Conservation (phyloP, 2,329 filamentous ascomycete genomes). For the Phialophora expanda region DNA sequence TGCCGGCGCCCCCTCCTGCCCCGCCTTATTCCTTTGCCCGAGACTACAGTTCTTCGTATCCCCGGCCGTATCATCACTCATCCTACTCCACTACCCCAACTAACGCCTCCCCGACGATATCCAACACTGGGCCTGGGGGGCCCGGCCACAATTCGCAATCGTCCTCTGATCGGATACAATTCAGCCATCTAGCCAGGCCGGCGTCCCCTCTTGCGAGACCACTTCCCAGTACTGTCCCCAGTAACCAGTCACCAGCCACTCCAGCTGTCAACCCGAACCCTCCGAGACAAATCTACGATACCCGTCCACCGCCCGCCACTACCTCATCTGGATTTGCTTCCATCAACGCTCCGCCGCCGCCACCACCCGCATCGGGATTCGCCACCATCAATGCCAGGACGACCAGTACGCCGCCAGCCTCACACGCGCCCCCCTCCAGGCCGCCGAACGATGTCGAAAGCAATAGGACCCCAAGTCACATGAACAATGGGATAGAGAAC, state of each 20-base stretch:
- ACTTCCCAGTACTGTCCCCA: constrained; percentile 19
- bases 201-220: constrained; percentile 29
- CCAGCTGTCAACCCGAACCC: constrained; percentile 21
- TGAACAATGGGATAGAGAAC: constrained; percentile 24
- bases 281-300: constrained; percentile 37
- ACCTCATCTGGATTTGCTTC: constrained; percentile 37
- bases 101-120: constrained; percentile 15
- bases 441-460: constrained; percentile 16
- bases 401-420: constrained; percentile 27
- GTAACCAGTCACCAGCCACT: constrained; percentile 27
- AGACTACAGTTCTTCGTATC: constrained; percentile 23
- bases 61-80: constrained; percentile 29
- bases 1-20: constrained; percentile 6
- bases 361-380: constrained; percentile 32
- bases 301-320: constrained; percentile 36
- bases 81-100: constrained; percentile 29
- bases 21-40: constrained; percentile 34
- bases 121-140: constrained; percentile 25
- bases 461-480: constrained; percentile 26
- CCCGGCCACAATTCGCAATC: constrained; percentile 18
- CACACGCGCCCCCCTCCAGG: constrained; percentile 20
- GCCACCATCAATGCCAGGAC: constrained; percentile 37
- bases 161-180: constrained; percentile 22
- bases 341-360: constrained; percentile 36
- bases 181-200: constrained; percentile 22